A percentile compares a stretch with the other conserved stretches of the same genome.
Conservation (phyloP, 352 stramenopile species). For the Pythium dissotocum region DNA sequence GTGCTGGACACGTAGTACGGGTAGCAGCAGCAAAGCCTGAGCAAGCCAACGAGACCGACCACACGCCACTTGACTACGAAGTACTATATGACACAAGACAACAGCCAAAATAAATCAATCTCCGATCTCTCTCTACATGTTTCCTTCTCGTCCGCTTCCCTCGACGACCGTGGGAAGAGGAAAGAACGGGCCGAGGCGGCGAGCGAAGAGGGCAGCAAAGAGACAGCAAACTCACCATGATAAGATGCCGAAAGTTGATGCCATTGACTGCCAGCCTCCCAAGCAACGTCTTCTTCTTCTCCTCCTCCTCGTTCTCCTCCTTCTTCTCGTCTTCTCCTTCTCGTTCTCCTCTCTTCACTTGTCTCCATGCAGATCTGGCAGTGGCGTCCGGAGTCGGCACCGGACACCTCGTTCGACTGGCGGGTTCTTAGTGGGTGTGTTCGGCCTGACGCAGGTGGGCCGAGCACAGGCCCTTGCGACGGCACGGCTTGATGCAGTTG, state of each 20-base stretch:
- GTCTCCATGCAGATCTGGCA: slow-evolving; percentile 31
- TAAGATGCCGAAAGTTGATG: slow-evolving; percentile 35
- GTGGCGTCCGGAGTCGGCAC: not conserved
- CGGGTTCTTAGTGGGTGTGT: slow-evolving; percentile 29
- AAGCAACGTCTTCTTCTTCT: slow-evolving; percentile 23
- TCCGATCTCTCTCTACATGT: slow-evolving; percentile 9
- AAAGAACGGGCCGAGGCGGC: not conserved
- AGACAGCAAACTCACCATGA: slow-evolving; percentile 33
- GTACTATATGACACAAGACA: slow-evolving; percentile 26
- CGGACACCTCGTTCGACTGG: not conserved
- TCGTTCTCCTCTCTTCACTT: slow-evolving; percentile 7
- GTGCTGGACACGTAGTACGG: not conserved
- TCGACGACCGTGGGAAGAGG: slow-evolving; percentile 13
- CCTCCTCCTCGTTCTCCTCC: slow-evolving; percentile 22
- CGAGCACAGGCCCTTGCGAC: slow-evolving; percentile 82
- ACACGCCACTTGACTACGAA: slow-evolving; percentile 7
- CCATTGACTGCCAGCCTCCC: slow-evolving; percentile 32
- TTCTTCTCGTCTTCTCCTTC: slow-evolving; percentile 14
- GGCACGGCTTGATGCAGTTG: slow-evolving; percentile 74
- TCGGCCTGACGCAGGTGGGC: slow-evolving; percentile 59
- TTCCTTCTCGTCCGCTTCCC: slow-evolving; percentile 5
- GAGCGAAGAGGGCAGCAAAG: slow-evolving; percentile 7
- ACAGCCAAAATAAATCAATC: slow-evolving; percentile 31
- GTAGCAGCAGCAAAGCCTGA: not conserved
- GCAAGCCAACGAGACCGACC: slow-evolving; percentile 16